phyloP scores from a whole-genome alignment of 768 basidiomycete genomes.

The Lepiota venenata region DNA sequence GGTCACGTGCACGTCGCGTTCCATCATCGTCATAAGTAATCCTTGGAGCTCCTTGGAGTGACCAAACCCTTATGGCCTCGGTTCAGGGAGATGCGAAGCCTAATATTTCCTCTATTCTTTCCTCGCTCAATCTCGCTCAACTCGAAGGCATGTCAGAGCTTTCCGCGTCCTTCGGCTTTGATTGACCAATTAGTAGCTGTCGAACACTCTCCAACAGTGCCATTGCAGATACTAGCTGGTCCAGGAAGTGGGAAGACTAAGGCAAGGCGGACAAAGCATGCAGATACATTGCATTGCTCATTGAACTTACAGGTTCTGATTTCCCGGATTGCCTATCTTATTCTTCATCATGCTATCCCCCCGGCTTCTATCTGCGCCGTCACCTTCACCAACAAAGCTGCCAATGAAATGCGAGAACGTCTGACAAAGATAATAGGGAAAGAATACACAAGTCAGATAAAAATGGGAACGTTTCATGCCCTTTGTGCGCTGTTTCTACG shows the following conservation, averaged over 20 bases:
- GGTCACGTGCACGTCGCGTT: too few species aligned
- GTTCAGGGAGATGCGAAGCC: not conserved
- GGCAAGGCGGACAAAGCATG: constrained; percentile 21
- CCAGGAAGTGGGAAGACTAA: constrained; percentile 75
- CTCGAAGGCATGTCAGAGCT: constrained; percentile 27
- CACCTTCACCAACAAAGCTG: constrained; percentile 89
- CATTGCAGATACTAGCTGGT: constrained; percentile 80
- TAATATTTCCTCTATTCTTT: constrained; percentile 11
- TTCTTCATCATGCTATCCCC: constrained; percentile 45
- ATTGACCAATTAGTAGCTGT: constrained; percentile 46
- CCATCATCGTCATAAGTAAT: not conserved
- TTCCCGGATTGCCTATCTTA: constrained; percentile 64
- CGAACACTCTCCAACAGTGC: constrained; percentile 52
- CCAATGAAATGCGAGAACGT: constrained; percentile 79
- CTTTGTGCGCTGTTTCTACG: constrained; percentile 72
- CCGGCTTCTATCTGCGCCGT: constrained; percentile 71
- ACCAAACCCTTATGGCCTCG: not conserved
- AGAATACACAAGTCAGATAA: constrained; percentile 46
- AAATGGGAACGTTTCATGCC: constrained; percentile 78
- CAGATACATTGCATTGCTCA: not conserved
- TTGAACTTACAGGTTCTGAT: constrained; percentile 49
- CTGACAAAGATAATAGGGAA: constrained; percentile 67
- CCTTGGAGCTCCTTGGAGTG: constrained; percentile 28
- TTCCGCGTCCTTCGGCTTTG: not conserved
- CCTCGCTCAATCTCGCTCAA: constrained; percentile 34